Base-by-base conservation (phyloP, 805 yeast genomes). In the Peterozyma toletana region DNA sequence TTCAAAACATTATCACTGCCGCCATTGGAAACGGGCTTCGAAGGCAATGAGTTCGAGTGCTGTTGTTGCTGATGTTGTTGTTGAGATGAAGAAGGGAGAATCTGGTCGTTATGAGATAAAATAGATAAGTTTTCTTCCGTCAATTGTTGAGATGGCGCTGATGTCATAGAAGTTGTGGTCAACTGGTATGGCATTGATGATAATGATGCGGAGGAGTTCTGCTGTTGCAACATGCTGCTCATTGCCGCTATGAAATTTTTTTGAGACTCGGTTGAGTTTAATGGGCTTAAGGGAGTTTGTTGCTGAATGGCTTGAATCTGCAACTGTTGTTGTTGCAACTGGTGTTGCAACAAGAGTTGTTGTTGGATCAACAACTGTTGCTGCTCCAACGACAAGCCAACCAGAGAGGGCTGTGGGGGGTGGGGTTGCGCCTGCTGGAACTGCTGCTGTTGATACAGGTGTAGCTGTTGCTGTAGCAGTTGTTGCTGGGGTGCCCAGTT, bases 61-160 rank as follows among this genome's bases (percentile, higher is more conserved):
- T 35, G 40, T 29, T 21, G 38, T 18, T 43, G 48, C 21, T 43
- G 51, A 17, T 50, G 53, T 36, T 43, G 51, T 21, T 50, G 53
- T 36, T 42, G 46, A 51, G 57, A 43, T 44, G 61, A 43, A 38
- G 53, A 42, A 39, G 50, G 48, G 45, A 68, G 51, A 49, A 68
- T 60, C 43, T 64, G 67, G 45, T 66, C 71, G 10, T 15, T 16
- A 18, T 5, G 31, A 51, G 60, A 42, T 41, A 64, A 45, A 35
- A 56, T 44, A 33, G 53, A 51, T 39, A 68, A 52, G 47, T 70
- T 65, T 44, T 65, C 70, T 46, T 67, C 72, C 7, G 73, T 65
- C 42, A 68, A 52, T 7, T 58, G 61, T 9, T 30, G 18, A 13
- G 46, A 17, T 45, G 42, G 9, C 29, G 45, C 29, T 38, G 42